These are phyloP conservation scores for Tolypocladium endophyticum DNA, from an alignment of 2,329 filamentous ascomycete species.

Conservation along the genomic window DNA sequence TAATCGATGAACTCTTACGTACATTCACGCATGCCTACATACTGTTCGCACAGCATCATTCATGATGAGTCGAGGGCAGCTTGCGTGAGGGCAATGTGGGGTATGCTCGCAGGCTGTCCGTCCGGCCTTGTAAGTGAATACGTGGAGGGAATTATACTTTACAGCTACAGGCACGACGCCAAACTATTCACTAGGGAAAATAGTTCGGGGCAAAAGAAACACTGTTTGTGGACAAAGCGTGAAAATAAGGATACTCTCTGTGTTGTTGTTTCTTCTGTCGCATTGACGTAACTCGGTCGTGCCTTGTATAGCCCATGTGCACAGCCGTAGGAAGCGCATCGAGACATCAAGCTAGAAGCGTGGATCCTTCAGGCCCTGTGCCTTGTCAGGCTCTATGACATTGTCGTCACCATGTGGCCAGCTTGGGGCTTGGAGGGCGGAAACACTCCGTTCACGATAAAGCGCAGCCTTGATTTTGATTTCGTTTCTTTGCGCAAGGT, in stretches of 20 bases:
- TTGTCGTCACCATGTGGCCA: background rate
- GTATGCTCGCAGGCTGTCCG: background rate
- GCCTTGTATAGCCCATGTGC: background rate
- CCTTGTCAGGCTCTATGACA: background rate
- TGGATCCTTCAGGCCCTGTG: background rate
- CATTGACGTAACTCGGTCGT: background rate
- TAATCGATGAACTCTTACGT: background rate
- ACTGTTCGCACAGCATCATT: background rate
- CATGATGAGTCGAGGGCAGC: background rate
- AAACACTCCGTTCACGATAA: background rate
- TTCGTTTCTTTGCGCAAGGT: constrained; percentile 4
- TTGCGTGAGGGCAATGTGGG: background rate
- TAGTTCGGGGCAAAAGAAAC: background rate
- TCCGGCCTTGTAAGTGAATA: too few species aligned
- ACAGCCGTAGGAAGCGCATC: background rate
- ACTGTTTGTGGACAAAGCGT: too few species aligned
- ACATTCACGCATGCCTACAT: background rate
- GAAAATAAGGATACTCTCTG: background rate
- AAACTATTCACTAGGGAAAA: background rate
- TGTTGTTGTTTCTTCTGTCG: background rate
- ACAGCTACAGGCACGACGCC: background rate
- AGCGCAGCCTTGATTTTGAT: background rate
- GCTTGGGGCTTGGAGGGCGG: too few species aligned
- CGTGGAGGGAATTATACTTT: background rate
- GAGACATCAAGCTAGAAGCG: background rate